phyloP scores from a whole-genome alignment of 148 eudicot genomes.

The Vaccinium myrtillus region DNA sequence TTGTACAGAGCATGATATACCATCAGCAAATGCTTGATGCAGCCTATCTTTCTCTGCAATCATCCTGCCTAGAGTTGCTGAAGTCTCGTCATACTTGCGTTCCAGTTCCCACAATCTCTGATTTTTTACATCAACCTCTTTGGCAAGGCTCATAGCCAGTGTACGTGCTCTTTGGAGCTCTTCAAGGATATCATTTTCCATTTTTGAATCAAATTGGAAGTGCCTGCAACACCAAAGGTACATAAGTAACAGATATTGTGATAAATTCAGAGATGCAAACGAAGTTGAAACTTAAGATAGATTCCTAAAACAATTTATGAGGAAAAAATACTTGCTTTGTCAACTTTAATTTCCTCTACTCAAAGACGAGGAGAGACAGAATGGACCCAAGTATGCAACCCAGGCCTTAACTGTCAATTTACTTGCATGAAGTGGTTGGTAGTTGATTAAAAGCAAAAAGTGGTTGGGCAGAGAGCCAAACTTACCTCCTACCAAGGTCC shows the following conservation, averaged over 20 bases:
- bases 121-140: constrained; percentile 34
- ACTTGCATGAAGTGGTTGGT: not conserved
- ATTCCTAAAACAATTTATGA: not conserved
- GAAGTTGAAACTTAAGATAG: not conserved
- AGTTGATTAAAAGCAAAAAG: not conserved
- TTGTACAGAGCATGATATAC: constrained; percentile 9
- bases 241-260: not conserved
- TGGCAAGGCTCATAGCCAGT: constrained; percentile 29
- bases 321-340: not conserved
- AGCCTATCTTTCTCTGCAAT: constrained; percentile 37
- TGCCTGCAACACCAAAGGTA: not conserved
- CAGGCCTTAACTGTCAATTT: not conserved
- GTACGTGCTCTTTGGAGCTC: constrained; percentile 27
- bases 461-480: not conserved
- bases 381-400: not conserved
- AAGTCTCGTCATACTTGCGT: constrained; percentile 20
- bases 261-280: not conserved
- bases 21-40: constrained; percentile 30
- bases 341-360: constrained; percentile 5
- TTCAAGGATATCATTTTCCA: constrained; percentile 19
- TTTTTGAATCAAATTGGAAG: constrained; percentile 6
- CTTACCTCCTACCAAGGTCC: constrained; percentile 1
- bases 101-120: constrained; percentile 34
- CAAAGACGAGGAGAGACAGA: not conserved
- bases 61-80: constrained; percentile 27